These are phyloP conservation scores for Neltuma alba DNA, from an alignment of 306 rosid genomes.

Conservation along the genomic window DNA sequence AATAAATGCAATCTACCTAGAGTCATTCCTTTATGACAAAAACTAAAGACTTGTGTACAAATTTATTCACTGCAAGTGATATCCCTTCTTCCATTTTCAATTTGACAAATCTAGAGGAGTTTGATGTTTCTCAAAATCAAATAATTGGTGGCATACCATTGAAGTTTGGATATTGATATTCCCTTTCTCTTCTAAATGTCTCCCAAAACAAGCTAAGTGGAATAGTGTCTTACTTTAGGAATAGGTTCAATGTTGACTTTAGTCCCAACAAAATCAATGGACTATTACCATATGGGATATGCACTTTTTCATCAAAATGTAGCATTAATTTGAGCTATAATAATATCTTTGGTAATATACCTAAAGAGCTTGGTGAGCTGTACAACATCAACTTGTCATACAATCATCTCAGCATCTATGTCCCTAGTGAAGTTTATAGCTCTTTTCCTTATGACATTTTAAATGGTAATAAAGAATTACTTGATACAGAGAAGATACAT, in stretches of 20 bases:
- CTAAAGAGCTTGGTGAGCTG: neutral
- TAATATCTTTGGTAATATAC: neutral
- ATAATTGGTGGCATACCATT: neutral
- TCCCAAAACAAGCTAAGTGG: neutral
- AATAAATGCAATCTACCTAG: no score
- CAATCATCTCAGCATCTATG: neutral
- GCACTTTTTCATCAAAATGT: accelerated
- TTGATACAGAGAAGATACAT: neutral
- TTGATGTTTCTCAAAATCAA: neutral
- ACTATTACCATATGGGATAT: neutral
- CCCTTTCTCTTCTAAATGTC: neutral
- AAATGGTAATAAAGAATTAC: neutral
- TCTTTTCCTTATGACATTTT: neutral
- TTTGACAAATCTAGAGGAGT: neutral
- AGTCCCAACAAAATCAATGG: neutral
- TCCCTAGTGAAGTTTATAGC: neutral
- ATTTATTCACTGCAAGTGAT: neutral
- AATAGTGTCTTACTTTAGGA: neutral
- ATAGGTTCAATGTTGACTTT: neutral
- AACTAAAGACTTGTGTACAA: neutral
- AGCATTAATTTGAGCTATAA: neutral
- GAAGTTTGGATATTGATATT: neutral
- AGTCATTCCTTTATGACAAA: no score
- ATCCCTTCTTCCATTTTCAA: neutral
- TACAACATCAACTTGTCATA: neutral